Conservation (phyloP, 2,329 filamentous ascomycete species). For the Epichloe bromicola region DNA sequence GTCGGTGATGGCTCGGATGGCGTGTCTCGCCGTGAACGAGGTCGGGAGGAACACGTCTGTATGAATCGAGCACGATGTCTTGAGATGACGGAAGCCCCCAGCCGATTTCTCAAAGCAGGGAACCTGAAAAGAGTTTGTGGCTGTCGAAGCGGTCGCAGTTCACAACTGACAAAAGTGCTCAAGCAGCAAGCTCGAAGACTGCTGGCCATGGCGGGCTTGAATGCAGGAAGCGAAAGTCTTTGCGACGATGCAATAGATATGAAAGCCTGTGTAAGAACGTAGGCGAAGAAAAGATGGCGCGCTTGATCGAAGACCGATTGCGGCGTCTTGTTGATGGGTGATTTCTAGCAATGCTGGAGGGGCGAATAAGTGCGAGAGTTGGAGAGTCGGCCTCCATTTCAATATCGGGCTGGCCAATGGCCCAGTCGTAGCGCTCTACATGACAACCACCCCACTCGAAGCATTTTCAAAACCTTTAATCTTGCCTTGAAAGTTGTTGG, state of each 20-base stretch:
- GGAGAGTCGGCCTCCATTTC: neutral
- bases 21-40: constrained; percentile 9
- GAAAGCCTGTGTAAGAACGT: neutral
- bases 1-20: constrained; percentile 27
- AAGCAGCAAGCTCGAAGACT: constrained; percentile 4
- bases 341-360: neutral
- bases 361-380: neutral
- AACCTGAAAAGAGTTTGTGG: neutral
- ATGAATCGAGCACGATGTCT: constrained; percentile 4
- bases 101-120: neutral
- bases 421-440: neutral
- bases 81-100: neutral
- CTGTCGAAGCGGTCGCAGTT: neutral
- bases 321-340: neutral
- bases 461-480: neutral
- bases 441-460: neutral
- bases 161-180: neutral
- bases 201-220: neutral
- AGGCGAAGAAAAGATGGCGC: neutral
- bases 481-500: too few relatives aligned
- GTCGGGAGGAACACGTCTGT: constrained; percentile 7
- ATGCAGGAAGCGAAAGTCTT: neutral
- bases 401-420: neutral
- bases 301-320: neutral
- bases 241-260: neutral